Evolutionary conservation across 1,284 basidiomycete genomes (phyloP), one percentile per base, ranked within the genome.

Genomic region (Cutaneotrichosporon cavernicola): DNA sequence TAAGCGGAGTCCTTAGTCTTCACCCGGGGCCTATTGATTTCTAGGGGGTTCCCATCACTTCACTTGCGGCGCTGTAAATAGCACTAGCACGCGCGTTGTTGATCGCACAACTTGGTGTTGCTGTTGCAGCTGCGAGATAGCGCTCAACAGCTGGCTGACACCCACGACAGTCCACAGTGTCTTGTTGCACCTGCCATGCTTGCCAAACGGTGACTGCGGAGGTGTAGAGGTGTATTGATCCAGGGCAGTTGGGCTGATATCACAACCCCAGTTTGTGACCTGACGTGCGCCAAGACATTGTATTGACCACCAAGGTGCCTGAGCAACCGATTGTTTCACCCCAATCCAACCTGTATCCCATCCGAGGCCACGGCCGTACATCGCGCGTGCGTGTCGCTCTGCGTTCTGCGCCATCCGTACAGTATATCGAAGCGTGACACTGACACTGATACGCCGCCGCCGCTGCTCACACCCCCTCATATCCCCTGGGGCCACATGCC

Each of bases 241-340:
- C 43, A 46, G 43, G 43, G 43, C 43, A 14, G 2, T 2, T 7
- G 6, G 9, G 38, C 38, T 18, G 43, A n/a, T 18, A 46, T 46
- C 43, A n/a, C 18, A 18, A 46, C 43, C 43, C 43, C 43, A 7
- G 43, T 46, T n/a, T 18, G 18, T n/a, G 43, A 46, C 18, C 18
- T 46, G 43, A 46, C 43, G 43, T 46, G 43, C 18, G 43, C 43
- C 43, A 46, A 46, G 43, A 46, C 43, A n/a, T 46, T 46, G n/a
- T n/a, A n/a, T n/a, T 26, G 16, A 7, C 43, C 18, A 7, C 43
- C 18, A 1, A 9, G 7, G 43, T 46, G 43, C 43, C 43, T 46
- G 18, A n/a, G 43, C 43, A 46, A 46, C 43, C 18, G 43, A n/a
- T 16, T 40, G 38, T 40, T 40, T 40, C 38, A 40, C 1, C 5